A percentile compares a stretch with the other conserved stretches of the same genome.
phyloP scores from a whole-genome alignment of 345 rosid species.

The Hirschfeldia incana region DNA sequence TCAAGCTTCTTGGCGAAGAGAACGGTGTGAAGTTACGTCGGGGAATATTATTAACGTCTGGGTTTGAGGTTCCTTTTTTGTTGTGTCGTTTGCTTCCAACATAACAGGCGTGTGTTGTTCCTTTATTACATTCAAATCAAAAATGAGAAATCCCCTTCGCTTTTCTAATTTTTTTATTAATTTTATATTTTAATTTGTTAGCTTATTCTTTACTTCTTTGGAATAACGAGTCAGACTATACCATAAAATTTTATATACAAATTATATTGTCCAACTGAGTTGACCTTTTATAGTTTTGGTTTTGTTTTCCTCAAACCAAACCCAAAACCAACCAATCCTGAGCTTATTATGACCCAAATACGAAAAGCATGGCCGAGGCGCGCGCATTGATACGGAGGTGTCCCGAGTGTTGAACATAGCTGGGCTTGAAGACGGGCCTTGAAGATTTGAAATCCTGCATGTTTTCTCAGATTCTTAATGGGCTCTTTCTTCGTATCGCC shows the following conservation, averaged over 20 bases:
- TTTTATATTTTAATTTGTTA: not conserved
- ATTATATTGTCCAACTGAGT: conserved; percentile 17
- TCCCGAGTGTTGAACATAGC: not conserved
- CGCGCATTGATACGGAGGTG: not conserved
- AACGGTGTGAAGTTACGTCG: not conserved
- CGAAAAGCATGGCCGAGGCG: not conserved
- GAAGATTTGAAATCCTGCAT: not conserved
- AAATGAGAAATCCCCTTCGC: not conserved
- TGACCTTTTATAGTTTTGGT: not conserved
- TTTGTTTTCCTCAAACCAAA: conserved; percentile 19
- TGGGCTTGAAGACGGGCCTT: not conserved
- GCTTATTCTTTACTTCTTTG: conserved; percentile 31
- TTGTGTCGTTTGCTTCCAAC: conserved; percentile 29
- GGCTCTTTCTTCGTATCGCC: not conserved
- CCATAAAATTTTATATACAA: too few relatives aligned
- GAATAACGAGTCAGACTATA: conserved; percentile 31
- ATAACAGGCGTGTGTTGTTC: conserved; percentile 26
- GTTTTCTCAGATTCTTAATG: not conserved
- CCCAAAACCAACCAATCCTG: conserved; percentile 20
- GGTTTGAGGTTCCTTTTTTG: conserved; percentile 17
- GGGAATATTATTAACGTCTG: conserved; percentile 4
- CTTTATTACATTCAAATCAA: conserved; percentile 21
- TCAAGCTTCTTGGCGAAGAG: not conserved
- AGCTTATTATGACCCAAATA: not conserved
- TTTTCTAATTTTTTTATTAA: not conserved